Conservation (phyloP, 371 early-diverging fungal genomes). For the Parasitella parasitica region DNA sequence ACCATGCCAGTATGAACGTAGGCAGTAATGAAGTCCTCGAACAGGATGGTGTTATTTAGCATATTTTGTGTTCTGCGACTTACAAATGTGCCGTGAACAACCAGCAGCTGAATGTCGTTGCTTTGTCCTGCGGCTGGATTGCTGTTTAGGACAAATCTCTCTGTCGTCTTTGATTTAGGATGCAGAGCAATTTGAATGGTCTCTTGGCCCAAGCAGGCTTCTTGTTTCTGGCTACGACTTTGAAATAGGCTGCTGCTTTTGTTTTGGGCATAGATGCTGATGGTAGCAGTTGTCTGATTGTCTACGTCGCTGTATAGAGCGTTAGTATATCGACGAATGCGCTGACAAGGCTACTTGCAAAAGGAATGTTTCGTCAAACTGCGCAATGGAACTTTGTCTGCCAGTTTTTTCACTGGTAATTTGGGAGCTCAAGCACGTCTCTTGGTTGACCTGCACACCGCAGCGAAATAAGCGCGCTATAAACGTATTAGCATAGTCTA, state of each 20-base stretch:
- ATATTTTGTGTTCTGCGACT: constrained; percentile 28
- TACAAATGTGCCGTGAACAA: constrained; percentile 25
- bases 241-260: constrained; percentile 8
- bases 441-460: constrained; percentile 31
- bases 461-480: constrained; percentile 28
- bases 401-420: constrained; percentile 26
- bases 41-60: constrained; percentile 23
- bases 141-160: constrained; percentile 19
- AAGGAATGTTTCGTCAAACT: constrained; percentile 39
- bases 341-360: constrained; percentile 23
- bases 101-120: constrained; percentile 24
- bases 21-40: constrained; percentile 31
- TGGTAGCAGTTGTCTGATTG: constrained; percentile 20
- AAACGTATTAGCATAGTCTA: background rate
- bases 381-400: constrained; percentile 25
- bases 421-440: constrained; percentile 22
- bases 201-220: constrained; percentile 23
- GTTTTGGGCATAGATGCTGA: constrained; percentile 27
- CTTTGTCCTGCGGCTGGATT: constrained; percentile 13
- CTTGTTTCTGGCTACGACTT: constrained; percentile 9
- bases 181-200: constrained; percentile 12
- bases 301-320: constrained; percentile 22
- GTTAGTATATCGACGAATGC: background rate
- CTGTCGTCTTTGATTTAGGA: constrained; percentile 21
- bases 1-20: constrained; percentile 22